These are phyloP conservation scores for Uronychia setigera DNA, from an alignment of 73 alveolate genomes.

Conservation along the genomic window DNA sequence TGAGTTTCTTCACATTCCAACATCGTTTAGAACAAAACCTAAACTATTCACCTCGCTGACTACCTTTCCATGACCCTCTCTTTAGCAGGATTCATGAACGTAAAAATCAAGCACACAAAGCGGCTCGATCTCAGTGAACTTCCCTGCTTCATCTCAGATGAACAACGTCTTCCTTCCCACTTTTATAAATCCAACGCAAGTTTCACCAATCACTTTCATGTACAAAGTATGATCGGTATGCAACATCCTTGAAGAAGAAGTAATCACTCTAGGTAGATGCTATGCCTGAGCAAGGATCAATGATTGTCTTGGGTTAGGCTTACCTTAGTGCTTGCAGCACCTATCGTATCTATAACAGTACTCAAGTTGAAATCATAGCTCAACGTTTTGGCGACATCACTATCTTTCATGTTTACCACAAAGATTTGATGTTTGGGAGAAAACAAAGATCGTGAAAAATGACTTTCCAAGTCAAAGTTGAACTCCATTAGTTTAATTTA, in stretches of 20 bases:
- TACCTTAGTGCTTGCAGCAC: too few relatives aligned
- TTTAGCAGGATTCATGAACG: constrained; percentile 83
- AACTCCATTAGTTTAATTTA: too few relatives aligned
- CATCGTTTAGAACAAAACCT: constrained; percentile 79
- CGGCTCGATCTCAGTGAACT: constrained; percentile 75
- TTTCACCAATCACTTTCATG: background rate
- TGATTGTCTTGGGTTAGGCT: too few relatives aligned
- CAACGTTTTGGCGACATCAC: too few relatives aligned
- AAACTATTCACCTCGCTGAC: background rate
- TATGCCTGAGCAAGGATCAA: too few relatives aligned
- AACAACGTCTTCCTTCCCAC: constrained; percentile 82
- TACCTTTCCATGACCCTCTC: constrained; percentile 85
- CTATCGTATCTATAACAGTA: too few relatives aligned
- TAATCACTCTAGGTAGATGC: background rate
- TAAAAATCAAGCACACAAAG: constrained; percentile 89
- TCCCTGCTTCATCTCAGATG: constrained; percentile 74
- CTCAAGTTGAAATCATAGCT: too few relatives aligned
- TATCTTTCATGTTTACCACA: too few relatives aligned
- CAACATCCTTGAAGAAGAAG: background rate
- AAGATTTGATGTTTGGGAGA: too few relatives aligned
- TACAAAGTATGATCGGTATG: constrained; percentile 6
- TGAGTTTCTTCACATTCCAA: constrained; percentile 54
- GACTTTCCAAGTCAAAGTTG: too few relatives aligned
- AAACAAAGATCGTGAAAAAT: too few relatives aligned
- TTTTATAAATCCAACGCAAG: constrained; percentile 77